phyloP scores from a whole-genome alignment of 73 alveolate genomes.

The Paramecium bursaria region DNA sequence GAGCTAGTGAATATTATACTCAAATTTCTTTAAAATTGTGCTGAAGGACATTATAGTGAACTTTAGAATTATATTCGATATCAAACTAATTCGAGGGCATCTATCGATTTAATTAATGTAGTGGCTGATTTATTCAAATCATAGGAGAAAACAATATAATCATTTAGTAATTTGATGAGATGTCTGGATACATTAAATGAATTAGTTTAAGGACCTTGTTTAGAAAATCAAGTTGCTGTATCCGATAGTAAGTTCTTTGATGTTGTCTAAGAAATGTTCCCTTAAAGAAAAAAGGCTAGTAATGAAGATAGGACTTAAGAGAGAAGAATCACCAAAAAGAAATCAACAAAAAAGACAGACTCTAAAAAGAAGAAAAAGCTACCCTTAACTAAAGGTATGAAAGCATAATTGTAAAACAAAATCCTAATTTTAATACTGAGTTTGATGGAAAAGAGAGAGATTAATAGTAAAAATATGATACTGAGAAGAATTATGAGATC shows the following conservation, averaged over 20 bases:
- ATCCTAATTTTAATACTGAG: constrained; percentile 53
- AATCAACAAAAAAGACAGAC: too few species aligned
- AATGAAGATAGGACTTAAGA: not conserved
- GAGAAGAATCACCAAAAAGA: not conserved
- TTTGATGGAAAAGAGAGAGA: constrained; percentile 66
- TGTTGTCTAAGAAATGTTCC: constrained; percentile 65
- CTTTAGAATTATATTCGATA: constrained; percentile 70
- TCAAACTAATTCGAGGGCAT: constrained; percentile 70
- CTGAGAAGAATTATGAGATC: constrained; percentile 67
- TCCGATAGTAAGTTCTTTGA: constrained; percentile 76
- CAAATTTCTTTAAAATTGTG: constrained; percentile 64
- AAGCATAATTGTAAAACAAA: constrained; percentile 60
- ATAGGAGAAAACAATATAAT: constrained; percentile 47
- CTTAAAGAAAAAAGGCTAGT: constrained; percentile 33
- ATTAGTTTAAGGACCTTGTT: constrained; percentile 79
- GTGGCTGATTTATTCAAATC: constrained; percentile 67
- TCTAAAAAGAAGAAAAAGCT: constrained; percentile 27
- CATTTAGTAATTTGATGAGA: constrained; percentile 46
- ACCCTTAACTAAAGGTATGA: constrained; percentile 64
- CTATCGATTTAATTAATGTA: constrained; percentile 56
- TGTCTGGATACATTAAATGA: constrained; percentile 77
- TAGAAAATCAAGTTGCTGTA: constrained; percentile 68
- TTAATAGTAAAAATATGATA: constrained; percentile 54
- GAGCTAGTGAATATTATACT: constrained; percentile 43
- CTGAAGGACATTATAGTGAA: constrained; percentile 71